Evolutionary conservation across 2,329 filamentous ascomycete genomes (phyloP).

Genomic region (Graphiopsis chlorocephala): DNA sequence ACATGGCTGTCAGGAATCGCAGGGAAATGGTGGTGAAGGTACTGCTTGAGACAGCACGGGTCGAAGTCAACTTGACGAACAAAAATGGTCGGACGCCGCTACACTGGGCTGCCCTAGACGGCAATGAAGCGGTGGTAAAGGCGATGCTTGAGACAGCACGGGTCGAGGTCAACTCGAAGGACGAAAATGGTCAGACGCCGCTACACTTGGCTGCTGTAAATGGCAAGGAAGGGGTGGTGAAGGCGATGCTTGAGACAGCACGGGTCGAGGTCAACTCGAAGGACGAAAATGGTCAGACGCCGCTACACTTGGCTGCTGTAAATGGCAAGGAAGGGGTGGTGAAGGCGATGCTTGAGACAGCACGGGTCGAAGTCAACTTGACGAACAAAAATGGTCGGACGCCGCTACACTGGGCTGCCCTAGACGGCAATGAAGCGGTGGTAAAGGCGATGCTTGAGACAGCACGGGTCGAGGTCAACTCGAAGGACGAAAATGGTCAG

Average conservation of each 20-base stretch:
- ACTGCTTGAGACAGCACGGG: too few relatives aligned
- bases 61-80: too few relatives aligned
- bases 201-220: too few relatives aligned
- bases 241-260: neutral
- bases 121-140: too few relatives aligned
- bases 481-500: neutral
- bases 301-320: neutral
- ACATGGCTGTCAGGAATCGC: neutral
- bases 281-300: neutral
- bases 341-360: neutral
- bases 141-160: too few relatives aligned
- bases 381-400: neutral
- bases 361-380: too few relatives aligned
- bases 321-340: neutral
- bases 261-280: neutral
- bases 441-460: neutral
- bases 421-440: neutral
- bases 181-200: too few relatives aligned
- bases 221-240: neutral
- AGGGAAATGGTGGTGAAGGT: too few relatives aligned
- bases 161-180: too few relatives aligned
- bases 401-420: neutral
- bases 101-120: neutral
- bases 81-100: neutral
- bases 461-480: neutral